phyloP scores from a whole-genome alignment of 768 basidiomycete genomes.

The Russula dissimulans region DNA sequence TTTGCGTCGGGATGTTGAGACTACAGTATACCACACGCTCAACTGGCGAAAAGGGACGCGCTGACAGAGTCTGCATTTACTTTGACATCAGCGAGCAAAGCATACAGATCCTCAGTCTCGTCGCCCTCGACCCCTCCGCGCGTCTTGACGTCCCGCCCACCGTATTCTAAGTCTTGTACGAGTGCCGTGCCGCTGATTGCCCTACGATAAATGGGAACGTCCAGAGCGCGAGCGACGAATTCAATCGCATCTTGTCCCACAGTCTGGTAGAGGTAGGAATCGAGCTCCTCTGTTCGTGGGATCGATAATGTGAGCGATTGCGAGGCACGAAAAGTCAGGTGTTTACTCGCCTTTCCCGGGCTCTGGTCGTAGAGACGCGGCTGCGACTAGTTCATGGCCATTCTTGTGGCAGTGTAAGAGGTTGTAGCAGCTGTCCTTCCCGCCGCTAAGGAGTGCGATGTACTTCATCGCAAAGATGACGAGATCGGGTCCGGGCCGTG shows the following conservation, averaged over 20 bases:
- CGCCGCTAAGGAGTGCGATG: constrained; percentile 90
- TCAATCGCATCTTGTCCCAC: constrained; percentile 93
- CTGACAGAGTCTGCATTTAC: constrained; percentile 31
- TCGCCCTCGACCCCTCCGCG: constrained; percentile 60
- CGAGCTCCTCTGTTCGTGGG: constrained; percentile 75
- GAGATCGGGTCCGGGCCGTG: neutral
- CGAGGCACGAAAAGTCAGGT: constrained; percentile 8
- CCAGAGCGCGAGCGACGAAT: constrained; percentile 74
- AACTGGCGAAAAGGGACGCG: neutral
- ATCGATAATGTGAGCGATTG: constrained; percentile 17
- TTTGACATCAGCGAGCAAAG: constrained; percentile 65
- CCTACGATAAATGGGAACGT: constrained; percentile 75
- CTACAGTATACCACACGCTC: constrained; percentile 31
- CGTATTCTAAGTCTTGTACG: constrained; percentile 81
- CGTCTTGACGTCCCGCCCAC: constrained; percentile 42
- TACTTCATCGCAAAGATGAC: constrained; percentile 58
- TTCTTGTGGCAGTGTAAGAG: constrained; percentile 80
- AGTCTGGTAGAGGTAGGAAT: constrained; percentile 98
- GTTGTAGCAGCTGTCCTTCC: constrained; percentile 97
- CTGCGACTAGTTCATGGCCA: constrained; percentile 79
- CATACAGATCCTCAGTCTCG: constrained; percentile 91
- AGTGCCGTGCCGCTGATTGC: constrained; percentile 76
- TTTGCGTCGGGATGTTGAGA: constrained; percentile 66
- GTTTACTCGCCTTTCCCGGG: constrained; percentile 66
- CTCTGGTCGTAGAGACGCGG: constrained; percentile 80